phyloP scores from a whole-genome alignment of 2,329 filamentous ascomycete species.

The Penicillium italicum region DNA sequence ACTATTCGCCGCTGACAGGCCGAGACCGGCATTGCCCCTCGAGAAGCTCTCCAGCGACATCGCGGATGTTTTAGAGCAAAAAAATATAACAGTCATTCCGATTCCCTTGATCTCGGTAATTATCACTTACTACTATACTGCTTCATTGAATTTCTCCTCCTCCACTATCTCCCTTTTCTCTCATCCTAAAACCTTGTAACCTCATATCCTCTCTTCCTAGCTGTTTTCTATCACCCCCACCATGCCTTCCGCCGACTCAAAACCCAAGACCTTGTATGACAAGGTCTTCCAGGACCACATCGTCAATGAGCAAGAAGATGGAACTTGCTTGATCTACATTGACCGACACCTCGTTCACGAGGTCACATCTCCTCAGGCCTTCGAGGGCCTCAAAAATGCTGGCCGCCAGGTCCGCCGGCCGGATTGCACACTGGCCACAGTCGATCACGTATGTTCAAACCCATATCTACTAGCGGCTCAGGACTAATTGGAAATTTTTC shows the following conservation, averaged over 20 bases:
- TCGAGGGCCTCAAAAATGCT: conserved; percentile 90
- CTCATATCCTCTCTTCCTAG: background rate
- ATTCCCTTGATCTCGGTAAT: conserved; percentile 9
- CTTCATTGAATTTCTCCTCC: conserved; percentile 4
- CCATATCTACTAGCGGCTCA: background rate
- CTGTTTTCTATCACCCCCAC: conserved; percentile 33
- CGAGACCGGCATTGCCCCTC: conserved; percentile 38
- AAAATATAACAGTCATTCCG: conserved; percentile 25
- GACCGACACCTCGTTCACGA: conserved; percentile 96
- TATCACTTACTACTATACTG: conserved; percentile 3
- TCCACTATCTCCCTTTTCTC: background rate
- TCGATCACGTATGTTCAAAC: conserved; percentile 75
- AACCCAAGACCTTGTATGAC: conserved; percentile 87
- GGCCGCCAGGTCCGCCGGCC: conserved; percentile 83
- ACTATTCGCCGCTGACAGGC: conserved; percentile 35
- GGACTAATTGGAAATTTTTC: conserved; percentile 12
- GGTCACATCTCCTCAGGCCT: conserved; percentile 98
- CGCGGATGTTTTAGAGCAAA: conserved; percentile 24
- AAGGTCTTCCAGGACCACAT: conserved; percentile 95
- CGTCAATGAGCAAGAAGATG: conserved; percentile 91
- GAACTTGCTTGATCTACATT: conserved; percentile 89
- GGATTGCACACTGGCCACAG: conserved; percentile 94
- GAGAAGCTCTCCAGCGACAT: conserved; percentile 33
- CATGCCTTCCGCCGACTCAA: conserved; percentile 72
- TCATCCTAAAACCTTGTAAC: background rate